These are phyloP conservation scores for Solanum lycopersicoides DNA, from an alignment of 257 asterid genomes.

Conservation along the genomic window DNA sequence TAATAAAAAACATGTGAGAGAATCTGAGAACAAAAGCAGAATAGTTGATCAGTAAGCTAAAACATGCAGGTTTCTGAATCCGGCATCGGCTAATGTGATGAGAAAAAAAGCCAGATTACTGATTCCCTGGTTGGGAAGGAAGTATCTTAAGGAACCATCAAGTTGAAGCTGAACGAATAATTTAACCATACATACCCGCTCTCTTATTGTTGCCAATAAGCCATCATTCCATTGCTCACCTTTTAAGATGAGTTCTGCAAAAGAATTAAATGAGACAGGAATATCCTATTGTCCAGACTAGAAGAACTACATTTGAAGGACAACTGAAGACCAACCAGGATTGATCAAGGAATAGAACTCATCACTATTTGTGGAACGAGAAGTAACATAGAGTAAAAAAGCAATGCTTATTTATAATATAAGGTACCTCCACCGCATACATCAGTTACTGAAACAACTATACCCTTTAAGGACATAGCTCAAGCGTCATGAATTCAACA, in stretches of 20 bases:
- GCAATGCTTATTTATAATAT: background rate
- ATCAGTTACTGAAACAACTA: background rate
- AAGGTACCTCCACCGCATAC: background rate
- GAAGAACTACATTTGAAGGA: background rate
- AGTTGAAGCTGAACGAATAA: background rate
- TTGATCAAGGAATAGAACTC: background rate
- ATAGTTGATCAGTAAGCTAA: background rate
- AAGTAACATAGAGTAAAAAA: background rate
- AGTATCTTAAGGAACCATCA: background rate
- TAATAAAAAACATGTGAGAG: background rate
- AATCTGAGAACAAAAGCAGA: background rate
- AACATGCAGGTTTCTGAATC: background rate
- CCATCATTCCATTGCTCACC: constrained; percentile 99
- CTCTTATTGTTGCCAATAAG: constrained; percentile 83
- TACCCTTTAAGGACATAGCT: background rate
- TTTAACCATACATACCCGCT: constrained; percentile 47
- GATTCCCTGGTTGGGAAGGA: background rate
- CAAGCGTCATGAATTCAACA: background rate
- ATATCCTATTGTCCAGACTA: background rate
- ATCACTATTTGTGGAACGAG: background rate
- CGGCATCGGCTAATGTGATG: background rate
- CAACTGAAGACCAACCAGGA: background rate
- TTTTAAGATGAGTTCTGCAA: constrained; percentile 74
- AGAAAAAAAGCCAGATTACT: background rate
- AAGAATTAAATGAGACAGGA: background rate